Conservation (phyloP, 345 rosid genomes). For the Geranium brycei region DNA sequence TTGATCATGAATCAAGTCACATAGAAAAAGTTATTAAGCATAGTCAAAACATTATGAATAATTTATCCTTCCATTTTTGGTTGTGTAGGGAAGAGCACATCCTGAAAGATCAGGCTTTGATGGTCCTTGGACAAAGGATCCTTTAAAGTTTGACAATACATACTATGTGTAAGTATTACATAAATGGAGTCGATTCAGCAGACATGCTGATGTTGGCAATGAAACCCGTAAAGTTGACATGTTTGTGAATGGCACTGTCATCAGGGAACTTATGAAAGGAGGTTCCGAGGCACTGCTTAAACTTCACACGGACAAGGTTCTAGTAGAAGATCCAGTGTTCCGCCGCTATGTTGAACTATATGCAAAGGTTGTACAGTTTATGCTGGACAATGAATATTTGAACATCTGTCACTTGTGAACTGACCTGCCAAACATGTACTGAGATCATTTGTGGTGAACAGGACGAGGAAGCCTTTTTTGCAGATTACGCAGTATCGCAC, state of each 20-base stretch:
- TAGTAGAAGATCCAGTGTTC: constrained; percentile 44
- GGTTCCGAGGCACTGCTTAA: constrained; percentile 36
- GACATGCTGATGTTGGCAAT: background rate
- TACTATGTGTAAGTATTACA: constrained; percentile 45
- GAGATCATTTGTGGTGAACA: constrained; percentile 8
- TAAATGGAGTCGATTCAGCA: background rate
- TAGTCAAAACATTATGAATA: background rate
- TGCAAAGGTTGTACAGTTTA: constrained; percentile 35
- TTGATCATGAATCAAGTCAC: background rate
- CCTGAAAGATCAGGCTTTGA: constrained; percentile 62
- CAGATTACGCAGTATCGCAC: constrained; percentile 63
- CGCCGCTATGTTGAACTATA: constrained; percentile 38
- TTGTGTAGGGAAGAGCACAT: constrained; percentile 63
- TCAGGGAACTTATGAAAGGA: constrained; percentile 61
- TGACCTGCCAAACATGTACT: background rate
- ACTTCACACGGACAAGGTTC: constrained; percentile 58
- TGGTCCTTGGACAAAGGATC: constrained; percentile 80
- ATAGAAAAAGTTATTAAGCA: constrained; percentile 10
- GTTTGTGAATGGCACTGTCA: background rate
- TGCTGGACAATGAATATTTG: background rate
- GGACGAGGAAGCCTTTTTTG: constrained; percentile 73
- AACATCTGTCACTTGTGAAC: background rate
- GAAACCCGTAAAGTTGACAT: background rate
- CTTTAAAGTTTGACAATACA: constrained; percentile 67
- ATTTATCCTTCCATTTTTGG: background rate